A percentile compares a stretch with the other conserved stretches of the same genome.
These are phyloP conservation scores for Posidonia australis DNA, from an alignment of 106 monocot genomes.

Conservation along the genomic window DNA sequence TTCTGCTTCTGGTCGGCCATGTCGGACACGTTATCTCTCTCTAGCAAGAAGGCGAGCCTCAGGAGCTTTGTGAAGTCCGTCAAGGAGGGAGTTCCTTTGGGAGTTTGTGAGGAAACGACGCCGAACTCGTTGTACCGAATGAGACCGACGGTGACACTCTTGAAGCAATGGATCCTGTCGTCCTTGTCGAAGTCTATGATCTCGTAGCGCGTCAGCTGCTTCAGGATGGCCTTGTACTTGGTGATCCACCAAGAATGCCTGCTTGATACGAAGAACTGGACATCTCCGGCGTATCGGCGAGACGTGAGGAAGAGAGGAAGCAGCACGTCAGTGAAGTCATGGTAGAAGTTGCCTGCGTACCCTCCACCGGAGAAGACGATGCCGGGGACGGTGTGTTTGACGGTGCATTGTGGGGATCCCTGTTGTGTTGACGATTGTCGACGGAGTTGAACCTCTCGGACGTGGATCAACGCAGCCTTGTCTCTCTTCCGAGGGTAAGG, in stretches of 20 bases:
- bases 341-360: conserved; percentile 34
- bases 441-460: no score
- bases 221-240: conserved; percentile 22
- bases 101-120: conserved; percentile 18
- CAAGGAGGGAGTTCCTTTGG: conserved; percentile 10
- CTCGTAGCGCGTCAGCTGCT: conserved; percentile 27
- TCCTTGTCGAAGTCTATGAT: conserved; percentile 28
- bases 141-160: conserved; percentile 11
- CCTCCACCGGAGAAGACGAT: conserved; percentile 34
- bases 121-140: conserved; percentile 16
- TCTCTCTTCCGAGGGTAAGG: no score
- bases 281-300: conserved; percentile 13
- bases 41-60: conserved; percentile 9
- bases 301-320: conserved; percentile 37
- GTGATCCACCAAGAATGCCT: conserved; percentile 18
- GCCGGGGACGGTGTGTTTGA: conserved; percentile 25
- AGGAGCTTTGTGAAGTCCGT: conserved; percentile 31
- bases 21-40: conserved; percentile 9
- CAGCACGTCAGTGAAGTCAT: conserved; percentile 40
- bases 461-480: no score
- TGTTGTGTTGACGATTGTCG: no score
- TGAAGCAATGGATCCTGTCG: conserved; percentile 18
- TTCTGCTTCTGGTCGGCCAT: not conserved
- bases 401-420: no score
- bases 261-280: conserved; percentile 28